Conservation (phyloP, 257 asterid species). For the Linaria vulgaris region DNA sequence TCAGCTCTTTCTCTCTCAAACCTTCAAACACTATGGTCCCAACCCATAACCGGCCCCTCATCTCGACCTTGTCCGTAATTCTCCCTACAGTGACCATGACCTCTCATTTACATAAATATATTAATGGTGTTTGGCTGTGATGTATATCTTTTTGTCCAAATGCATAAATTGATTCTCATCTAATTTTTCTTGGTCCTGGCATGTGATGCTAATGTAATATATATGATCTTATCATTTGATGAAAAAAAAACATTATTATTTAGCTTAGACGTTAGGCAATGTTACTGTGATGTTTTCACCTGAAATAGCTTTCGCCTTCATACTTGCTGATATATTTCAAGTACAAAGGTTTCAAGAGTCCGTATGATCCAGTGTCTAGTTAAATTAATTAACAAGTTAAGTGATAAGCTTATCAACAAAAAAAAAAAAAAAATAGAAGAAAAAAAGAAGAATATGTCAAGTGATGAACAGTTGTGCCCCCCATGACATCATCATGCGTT, state of each 20-base stretch:
- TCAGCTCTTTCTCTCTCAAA: conserved; percentile 18
- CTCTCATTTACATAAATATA: neutral
- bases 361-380: no score
- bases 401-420: no score
- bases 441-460: no score
- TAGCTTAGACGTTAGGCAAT: neutral
- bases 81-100: conserved; percentile 48
- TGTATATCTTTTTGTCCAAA: conserved; percentile 38
- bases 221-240: conserved; percentile 23
- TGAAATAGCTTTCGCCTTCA: no score
- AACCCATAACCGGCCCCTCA: conserved; percentile 26
- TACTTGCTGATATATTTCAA: no score
- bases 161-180: conserved; percentile 38
- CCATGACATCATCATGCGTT: no score
- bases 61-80: conserved; percentile 42
- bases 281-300: no score
- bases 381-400: no score
- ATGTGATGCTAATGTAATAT: conserved; percentile 23
- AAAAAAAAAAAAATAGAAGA: no score
- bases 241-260: conserved; percentile 15
- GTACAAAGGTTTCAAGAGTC: no score
- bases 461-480: no score
- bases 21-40: conserved; percentile 49
- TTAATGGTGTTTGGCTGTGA: neutral
- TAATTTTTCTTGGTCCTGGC: conserved; percentile 37